These are phyloP conservation scores for Aspergillus heteromorphus DNA, from an alignment of 495 filamentous ascomycete species.

Conservation along the genomic window DNA sequence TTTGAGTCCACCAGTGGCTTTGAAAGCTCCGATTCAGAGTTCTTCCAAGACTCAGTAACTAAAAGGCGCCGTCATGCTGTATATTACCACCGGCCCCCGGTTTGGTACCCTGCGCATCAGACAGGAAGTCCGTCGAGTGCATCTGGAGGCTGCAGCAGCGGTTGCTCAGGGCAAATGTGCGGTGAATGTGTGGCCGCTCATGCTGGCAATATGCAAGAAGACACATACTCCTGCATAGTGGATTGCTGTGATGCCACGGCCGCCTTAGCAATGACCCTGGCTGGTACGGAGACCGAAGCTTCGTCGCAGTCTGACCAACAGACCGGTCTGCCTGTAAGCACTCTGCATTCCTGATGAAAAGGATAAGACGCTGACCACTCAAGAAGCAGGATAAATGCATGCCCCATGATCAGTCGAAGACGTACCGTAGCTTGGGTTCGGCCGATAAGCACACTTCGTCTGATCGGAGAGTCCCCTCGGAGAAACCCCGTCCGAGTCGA, in stretches of 20 bases:
- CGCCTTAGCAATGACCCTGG: background rate
- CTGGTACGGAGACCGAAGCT: background rate
- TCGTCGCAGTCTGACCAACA: constrained; percentile 7
- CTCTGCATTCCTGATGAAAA: background rate
- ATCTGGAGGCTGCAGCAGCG: constrained; percentile 3
- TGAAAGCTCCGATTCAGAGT: constrained; percentile 4
- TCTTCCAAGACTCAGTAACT: constrained; percentile 14
- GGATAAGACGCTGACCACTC: background rate
- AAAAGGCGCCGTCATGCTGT: constrained; percentile 24
- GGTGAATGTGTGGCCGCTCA: background rate
- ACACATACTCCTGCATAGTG: background rate
- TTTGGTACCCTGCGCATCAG: constrained; percentile 17
- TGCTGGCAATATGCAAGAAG: background rate
- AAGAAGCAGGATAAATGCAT: background rate
- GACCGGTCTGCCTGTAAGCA: constrained; percentile 13
- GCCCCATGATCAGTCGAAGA: background rate
- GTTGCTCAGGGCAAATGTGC: background rate
- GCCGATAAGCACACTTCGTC: background rate
- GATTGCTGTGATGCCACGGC: background rate
- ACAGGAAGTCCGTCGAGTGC: constrained; percentile 6
- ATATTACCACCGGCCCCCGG: constrained; percentile 28
- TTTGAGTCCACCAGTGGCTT: background rate
- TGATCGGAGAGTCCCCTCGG: background rate
- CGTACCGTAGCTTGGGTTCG: background rate
- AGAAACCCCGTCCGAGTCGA: background rate